Base-by-base conservation (phyloP, 2,329 filamentous ascomycete species). In the Diaporthe sp. region DNA sequence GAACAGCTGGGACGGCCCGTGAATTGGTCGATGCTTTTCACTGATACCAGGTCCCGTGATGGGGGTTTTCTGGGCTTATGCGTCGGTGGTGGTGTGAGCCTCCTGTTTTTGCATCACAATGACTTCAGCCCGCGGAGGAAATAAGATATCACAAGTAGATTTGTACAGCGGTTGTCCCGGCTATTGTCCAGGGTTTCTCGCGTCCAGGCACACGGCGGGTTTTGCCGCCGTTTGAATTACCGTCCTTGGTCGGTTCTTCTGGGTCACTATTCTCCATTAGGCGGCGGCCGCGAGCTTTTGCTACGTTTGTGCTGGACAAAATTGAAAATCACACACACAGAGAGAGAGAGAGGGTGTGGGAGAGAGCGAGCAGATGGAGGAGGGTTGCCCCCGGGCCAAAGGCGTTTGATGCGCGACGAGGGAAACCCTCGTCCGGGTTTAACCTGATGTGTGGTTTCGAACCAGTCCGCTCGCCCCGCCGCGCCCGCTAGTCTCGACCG, bases 1-100 rank as follows among this genome's bases (percentile, higher is more conserved):
- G 45, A 52, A 52, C 45, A 52, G 58, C 42, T 52, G 55, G 55
- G 30, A 61, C 55, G 69, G 69, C 55, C 69, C 69, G 69, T 61
- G 30, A 40, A 54, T 54, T 71, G 33, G 19, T 52, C 28, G 42
- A 61, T 30, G 30, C 42, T 22, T 35, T n/a, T 38, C 30, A 19
- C 61, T 50, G 19, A 33, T 35, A 25, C 40, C 45, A 47, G 25
- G 60, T 50, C 28, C 42, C 42, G 61, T 67, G 42, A 50, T 50
- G 61, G 28, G 15, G 19, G 25, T 30, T 15, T 33, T 15, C 13
- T 33, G 38, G n/a, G n/a, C n/a, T n/a, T n/a, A n/a, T n/a, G 25
- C 7, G 58, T 30, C n/a, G 7, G 38, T 40, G 33, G 28, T 25
- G 35, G 38, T 28, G 40, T 2, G n/a, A 8, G 58, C 17, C 40